Percentiles rank a stretch among this genome's conserved stretches.
Evolutionary conservation across 176 grass and related monocot species (phyloP).

Genomic region (Oryza punctata): DNA sequence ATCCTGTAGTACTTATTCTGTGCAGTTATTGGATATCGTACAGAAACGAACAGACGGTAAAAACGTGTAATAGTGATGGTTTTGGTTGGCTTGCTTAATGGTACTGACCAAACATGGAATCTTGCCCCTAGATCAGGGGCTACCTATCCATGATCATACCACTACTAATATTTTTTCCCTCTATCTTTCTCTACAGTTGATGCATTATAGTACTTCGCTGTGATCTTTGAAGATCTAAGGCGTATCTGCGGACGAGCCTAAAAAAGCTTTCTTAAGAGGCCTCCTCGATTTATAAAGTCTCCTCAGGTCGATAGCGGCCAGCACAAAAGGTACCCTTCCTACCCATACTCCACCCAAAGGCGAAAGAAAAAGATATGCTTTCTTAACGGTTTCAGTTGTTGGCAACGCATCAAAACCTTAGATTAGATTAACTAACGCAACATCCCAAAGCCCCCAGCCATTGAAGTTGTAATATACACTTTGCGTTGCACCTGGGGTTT

Average conservation of each 20-base stretch:
- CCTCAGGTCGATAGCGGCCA: slow-evolving; percentile 22
- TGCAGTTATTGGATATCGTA: neutral
- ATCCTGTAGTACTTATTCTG: neutral
- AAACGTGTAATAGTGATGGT: neutral
- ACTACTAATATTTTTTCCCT: neutral
- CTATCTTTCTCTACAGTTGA: neutral
- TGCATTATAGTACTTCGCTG: slow-evolving; percentile 29
- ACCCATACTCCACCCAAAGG: neutral
- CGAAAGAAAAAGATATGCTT: neutral
- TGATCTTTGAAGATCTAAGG: slow-evolving; percentile 34
- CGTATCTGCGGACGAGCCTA: neutral
- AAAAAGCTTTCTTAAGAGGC: neutral
- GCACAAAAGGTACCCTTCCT: slow-evolving; percentile 35
- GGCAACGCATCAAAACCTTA: neutral
- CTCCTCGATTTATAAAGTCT: neutral
- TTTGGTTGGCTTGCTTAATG: slow-evolving; percentile 1
- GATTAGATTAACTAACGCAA: neutral
- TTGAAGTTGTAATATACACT: neutral
- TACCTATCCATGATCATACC: neutral
- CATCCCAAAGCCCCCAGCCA: neutral
- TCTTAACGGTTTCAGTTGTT: slow-evolving; percentile 34
- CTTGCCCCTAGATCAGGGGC: slow-evolving; percentile 7
- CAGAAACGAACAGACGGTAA: neutral
- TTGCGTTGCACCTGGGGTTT: neutral
- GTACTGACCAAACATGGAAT: slow-evolving; percentile 39